phyloP scores from a whole-genome alignment of 306 rosid genomes.

The Gastrolobium villosum region DNA sequence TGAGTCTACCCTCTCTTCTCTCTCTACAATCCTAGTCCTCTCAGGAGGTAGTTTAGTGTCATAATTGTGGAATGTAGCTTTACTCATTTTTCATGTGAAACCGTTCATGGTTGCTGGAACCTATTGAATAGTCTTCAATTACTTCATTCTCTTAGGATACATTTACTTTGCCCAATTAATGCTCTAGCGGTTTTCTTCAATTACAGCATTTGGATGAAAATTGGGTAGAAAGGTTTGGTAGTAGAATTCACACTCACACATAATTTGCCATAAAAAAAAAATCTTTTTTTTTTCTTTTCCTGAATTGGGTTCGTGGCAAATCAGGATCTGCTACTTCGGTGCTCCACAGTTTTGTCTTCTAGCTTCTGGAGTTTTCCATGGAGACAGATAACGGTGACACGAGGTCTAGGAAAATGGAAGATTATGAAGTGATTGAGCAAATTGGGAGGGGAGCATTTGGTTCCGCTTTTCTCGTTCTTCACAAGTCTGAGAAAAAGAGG shows the following conservation, averaged over 20 bases:
- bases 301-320: slow-evolving; percentile 46
- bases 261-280: slow-evolving; percentile 29
- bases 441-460: slow-evolving; percentile 96
- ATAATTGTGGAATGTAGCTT: slow-evolving; percentile 65
- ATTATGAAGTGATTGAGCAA: slow-evolving; percentile 91
- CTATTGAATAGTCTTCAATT: slow-evolving; percentile 40
- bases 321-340: slow-evolving; percentile 52
- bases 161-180: slow-evolving; percentile 44
- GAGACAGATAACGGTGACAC: slow-evolving; percentile 71
- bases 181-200: slow-evolving; percentile 38
- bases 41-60: slow-evolving; percentile 52
- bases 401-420: slow-evolving; percentile 78
- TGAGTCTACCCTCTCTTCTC: slow-evolving; percentile 44
- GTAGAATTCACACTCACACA: slow-evolving; percentile 38
- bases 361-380: slow-evolving; percentile 67
- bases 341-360: slow-evolving; percentile 47
- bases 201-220: slow-evolving; percentile 38
- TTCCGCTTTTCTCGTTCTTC: slow-evolving; percentile 86
- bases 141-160: slow-evolving; percentile 47
- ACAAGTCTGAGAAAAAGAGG: slow-evolving; percentile 85
- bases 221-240: slow-evolving; percentile 41
- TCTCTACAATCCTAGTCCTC: slow-evolving; percentile 40
- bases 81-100: slow-evolving; percentile 64
- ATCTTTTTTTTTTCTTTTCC: slow-evolving; percentile 10
- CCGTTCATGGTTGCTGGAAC: slow-evolving; percentile 53